phyloP scores from a whole-genome alignment of 805 yeast species.

The Candida boleticola region DNA sequence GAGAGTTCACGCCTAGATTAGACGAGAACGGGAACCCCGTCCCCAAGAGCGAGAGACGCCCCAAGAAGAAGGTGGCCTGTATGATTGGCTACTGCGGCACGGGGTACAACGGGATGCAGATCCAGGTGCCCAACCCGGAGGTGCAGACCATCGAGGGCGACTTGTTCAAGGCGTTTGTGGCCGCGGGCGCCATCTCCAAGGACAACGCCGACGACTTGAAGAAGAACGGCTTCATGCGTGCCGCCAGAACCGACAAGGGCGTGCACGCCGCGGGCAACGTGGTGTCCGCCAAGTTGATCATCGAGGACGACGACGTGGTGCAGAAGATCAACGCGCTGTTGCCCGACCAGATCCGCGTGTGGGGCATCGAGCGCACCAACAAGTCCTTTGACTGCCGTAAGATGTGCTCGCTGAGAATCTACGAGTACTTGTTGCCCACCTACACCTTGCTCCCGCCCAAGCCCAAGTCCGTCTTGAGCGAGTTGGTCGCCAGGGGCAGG shows the following conservation, averaged over 20 bases:
- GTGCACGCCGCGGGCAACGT: slow-evolving; percentile 98
- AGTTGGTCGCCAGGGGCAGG: slow-evolving; percentile 54
- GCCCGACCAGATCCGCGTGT: slow-evolving; percentile 85
- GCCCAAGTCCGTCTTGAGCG: slow-evolving; percentile 65
- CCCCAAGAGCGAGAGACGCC: slow-evolving; percentile 59
- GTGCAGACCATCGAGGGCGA: slow-evolving; percentile 89
- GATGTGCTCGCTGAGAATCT: slow-evolving; percentile 92
- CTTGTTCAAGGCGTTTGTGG: slow-evolving; percentile 74
- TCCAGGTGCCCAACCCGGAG: slow-evolving; percentile 66
- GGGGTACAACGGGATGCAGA: slow-evolving; percentile 95
- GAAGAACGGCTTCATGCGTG: slow-evolving; percentile 83
- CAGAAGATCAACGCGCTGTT: slow-evolving; percentile 68
- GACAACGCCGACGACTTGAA: slow-evolving; percentile 87
- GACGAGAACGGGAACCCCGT: slow-evolving; percentile 66
- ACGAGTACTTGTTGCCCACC: slow-evolving; percentile 91
- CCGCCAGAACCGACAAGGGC: slow-evolving; percentile 91
- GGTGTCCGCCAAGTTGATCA: slow-evolving; percentile 75
- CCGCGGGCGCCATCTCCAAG: slow-evolving; percentile 84
- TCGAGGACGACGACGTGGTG: slow-evolving; percentile 75
- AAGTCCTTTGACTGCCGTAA: slow-evolving; percentile 92
- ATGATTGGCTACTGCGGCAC: slow-evolving; percentile 94
- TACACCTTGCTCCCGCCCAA: slow-evolving; percentile 90
- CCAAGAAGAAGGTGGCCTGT: slow-evolving; percentile 87
- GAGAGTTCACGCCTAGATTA: slow-evolving; percentile 41
- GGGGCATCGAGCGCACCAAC: slow-evolving; percentile 90